phyloP scores from a whole-genome alignment of 306 rosid species.

The Trichosanthes truncata region DNA sequence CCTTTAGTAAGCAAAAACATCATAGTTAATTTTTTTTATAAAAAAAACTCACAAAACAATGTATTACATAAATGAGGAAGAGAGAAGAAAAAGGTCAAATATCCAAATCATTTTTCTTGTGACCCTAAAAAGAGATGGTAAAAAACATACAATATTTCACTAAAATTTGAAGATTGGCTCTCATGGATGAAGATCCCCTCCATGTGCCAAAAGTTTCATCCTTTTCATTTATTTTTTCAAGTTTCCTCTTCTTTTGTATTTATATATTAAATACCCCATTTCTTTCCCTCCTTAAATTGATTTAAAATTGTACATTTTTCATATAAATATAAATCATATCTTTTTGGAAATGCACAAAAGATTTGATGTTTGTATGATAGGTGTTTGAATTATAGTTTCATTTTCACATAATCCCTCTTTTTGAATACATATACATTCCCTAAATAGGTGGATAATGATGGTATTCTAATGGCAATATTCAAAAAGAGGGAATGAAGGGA shows the following conservation, averaged over 20 bases:
- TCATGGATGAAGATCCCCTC: conserved; percentile 3
- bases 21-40: too few relatives aligned
- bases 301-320: neutral
- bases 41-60: neutral
- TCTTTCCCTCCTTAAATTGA: neutral
- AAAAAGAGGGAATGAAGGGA: neutral
- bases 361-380: neutral
- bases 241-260: neutral
- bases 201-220: conserved; percentile 1
- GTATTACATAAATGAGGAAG: neutral
- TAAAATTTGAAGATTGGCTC: neutral
- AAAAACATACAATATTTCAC: neutral
- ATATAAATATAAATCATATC: neutral
- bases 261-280: neutral
- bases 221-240: neutral
- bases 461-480: neutral
- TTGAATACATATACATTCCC: neutral
- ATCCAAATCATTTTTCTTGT: neutral
- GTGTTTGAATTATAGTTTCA: conserved; percentile 1
- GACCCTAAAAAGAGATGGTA: neutral
- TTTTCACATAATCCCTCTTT: neutral
- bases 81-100: neutral
- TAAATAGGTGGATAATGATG: neutral
- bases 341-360: neutral
- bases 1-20: too few relatives aligned